Evolutionary conservation across 2,329 filamentous ascomycete species (phyloP), one percentile per base, ranked within the genome.

Genomic region (Colletotrichum australisinense): DNA sequence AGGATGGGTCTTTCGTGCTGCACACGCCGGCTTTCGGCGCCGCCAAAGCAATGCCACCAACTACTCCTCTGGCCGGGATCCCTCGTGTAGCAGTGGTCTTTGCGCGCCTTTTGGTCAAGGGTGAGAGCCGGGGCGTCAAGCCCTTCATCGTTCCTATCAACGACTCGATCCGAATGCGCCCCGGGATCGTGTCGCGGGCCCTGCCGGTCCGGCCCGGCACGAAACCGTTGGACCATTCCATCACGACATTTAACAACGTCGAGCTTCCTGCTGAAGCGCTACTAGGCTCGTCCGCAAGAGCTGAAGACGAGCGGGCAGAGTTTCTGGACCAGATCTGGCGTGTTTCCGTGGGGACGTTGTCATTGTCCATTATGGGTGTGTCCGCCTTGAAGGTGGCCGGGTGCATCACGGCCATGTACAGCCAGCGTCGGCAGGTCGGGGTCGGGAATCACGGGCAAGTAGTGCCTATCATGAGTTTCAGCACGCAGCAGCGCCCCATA

Each of bases 161-260:
- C 19, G 46, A 9, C 46, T n/a, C 16, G n/a, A 22, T 6, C n/a
- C 19, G n/a, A 8, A 9, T 83, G 77, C 73, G 71, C 11, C 75
- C 76, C 2, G 81, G 81, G 8, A 62, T 83, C 6, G 77, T 73
- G 7, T 80, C 77, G 6, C 72, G 74, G 12, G 46, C 76, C n/a
- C 75, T 82, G 2, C 78, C 81, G 30, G 30, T 32, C 30, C 3
- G 30, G 30, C 30, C 3, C 30, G 3, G 8, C 8, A 32, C 9
- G 30, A 32, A 79, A 62, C 59, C 57, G 2, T 24, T 81, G 49
- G 76, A 80, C 71, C 81, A 83, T 67, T 73, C 79, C 16, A 72
- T 83, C 7, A 83, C 82, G 9, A 78, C 74, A 4, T 83, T 83
- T 67, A 53, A 78, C 46, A 78, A 83, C 32, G 79, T 83, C 1